Evolutionary conservation across 169 alveolate species (phyloP).

Genomic region (Plasmodium ovale): DNA sequence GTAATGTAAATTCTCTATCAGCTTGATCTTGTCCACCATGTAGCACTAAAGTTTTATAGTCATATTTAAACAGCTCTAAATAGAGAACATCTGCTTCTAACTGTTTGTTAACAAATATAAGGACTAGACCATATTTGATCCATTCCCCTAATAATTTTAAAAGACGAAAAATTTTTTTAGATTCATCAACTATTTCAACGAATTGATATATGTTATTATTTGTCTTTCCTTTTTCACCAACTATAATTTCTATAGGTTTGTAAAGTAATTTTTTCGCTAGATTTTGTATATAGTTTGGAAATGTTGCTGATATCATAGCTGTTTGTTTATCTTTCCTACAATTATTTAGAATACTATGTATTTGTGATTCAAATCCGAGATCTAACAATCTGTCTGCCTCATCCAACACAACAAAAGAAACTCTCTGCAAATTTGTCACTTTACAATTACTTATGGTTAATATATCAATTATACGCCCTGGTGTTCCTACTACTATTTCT

Average conservation of each 20-base stretch:
- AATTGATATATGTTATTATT: slow-evolving; percentile 94
- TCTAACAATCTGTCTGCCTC: slow-evolving; percentile 99
- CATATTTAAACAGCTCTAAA: slow-evolving; percentile 85
- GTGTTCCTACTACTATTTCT: slow-evolving; percentile 97
- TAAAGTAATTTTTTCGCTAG: slow-evolving; percentile 95
- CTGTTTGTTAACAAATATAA: slow-evolving; percentile 97
- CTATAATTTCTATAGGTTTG: slow-evolving; percentile 97
- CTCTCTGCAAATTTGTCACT: slow-evolving; percentile 93
- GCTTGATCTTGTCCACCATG: slow-evolving; percentile 99
- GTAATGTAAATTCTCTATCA: slow-evolving; percentile 96
- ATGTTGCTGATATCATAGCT: slow-evolving; percentile 99
- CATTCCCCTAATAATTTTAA: slow-evolving; percentile 97
- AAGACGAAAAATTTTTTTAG: slow-evolving; percentile 91
- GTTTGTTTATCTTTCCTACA: slow-evolving; percentile 95
- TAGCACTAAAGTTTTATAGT: slow-evolving; percentile 93
- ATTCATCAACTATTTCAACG: slow-evolving; percentile 93
- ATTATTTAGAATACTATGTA: slow-evolving; percentile 91
- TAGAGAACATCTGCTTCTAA: slow-evolving; percentile 97
- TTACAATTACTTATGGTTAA: slow-evolving; percentile 93
- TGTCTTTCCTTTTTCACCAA: slow-evolving; percentile 93
- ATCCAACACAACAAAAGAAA: slow-evolving; percentile 97
- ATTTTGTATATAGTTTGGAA: slow-evolving; percentile 96
- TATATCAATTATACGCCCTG: slow-evolving; percentile 97
- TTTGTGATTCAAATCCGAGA: slow-evolving; percentile 99
- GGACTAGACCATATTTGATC: slow-evolving; percentile 95